phyloP scores from a whole-genome alignment of 495 filamentous ascomycete genomes.

The Cercophora newfieldiana region DNA sequence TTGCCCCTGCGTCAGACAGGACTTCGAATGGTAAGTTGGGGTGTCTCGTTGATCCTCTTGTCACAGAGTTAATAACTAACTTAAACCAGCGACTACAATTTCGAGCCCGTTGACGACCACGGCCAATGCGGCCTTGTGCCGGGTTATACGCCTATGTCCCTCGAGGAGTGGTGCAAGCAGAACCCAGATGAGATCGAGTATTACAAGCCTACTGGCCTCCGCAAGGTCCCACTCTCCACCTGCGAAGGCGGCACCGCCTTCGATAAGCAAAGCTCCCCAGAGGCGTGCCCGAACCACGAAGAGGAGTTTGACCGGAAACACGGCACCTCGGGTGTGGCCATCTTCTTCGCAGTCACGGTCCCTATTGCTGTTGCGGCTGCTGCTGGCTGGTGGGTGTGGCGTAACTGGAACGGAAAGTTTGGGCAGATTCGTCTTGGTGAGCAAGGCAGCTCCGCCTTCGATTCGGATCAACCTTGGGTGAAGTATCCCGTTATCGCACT shows the following conservation, averaged over 20 bases:
- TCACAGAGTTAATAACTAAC: conserved; percentile 18
- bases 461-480: conserved; percentile 68
- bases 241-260: conserved; percentile 72
- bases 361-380: conserved; percentile 67
- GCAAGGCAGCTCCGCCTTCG: conserved; percentile 46
- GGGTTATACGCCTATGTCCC: conserved; percentile 67
- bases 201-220: conserved; percentile 81
- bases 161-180: conserved; percentile 60
- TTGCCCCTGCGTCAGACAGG: conserved; percentile 77
- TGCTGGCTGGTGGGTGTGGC: conserved; percentile 83
- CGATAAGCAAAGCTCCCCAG: conserved; percentile 57
- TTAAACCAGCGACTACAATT: conserved; percentile 83
- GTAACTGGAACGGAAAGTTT: conserved; percentile 85
- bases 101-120: conserved; percentile 65
- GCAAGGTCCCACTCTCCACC: conserved; percentile 85
- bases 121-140: conserved; percentile 72
- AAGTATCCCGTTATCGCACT: conserved; percentile 68
- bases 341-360: conserved; percentile 82
- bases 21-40: conserved; percentile 96
- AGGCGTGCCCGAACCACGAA: conserved; percentile 74
- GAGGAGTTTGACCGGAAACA: conserved; percentile 73
- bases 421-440: conserved; percentile 85
- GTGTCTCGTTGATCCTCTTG: too few relatives aligned
- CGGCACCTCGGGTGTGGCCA: conserved; percentile 62
- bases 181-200: conserved; percentile 70